phyloP scores from a whole-genome alignment of 352 stramenopile genomes.

The Aphanomyces invadans region DNA sequence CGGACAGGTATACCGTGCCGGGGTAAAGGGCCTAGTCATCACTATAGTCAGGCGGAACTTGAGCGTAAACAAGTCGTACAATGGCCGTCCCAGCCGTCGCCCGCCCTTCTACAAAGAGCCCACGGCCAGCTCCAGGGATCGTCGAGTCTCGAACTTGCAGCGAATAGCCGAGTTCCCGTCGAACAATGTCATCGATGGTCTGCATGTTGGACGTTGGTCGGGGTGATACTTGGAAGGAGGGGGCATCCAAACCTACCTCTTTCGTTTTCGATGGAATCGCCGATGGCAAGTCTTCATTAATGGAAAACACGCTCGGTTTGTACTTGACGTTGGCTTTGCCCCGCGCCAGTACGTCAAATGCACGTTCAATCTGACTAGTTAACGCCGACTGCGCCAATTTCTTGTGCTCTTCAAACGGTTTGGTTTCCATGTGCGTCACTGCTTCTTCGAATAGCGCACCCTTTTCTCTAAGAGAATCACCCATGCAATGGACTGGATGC shows the following conservation, averaged over 20 bases:
- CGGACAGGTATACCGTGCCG: slow-evolving; percentile 70
- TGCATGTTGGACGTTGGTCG: slow-evolving; percentile 18
- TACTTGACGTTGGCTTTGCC: neutral
- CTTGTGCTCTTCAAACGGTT: slow-evolving; percentile 79
- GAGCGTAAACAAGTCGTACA: slow-evolving; percentile 30
- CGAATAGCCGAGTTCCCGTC: slow-evolving; percentile 57
- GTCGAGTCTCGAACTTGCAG: slow-evolving; percentile 62
- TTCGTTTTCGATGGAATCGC: slow-evolving; percentile 28
- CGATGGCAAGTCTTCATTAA: slow-evolving; percentile 34
- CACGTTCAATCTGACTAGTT: slow-evolving; percentile 32
- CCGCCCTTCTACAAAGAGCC: slow-evolving; percentile 57
- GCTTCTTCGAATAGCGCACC: slow-evolving; percentile 68
- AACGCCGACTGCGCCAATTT: slow-evolving; percentile 58
- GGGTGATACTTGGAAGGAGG: no score
- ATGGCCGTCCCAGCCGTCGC: slow-evolving; percentile 62
- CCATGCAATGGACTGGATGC: no score
- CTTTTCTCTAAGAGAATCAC: slow-evolving; percentile 58
- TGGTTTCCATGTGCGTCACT: slow-evolving; percentile 55
- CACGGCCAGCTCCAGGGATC: slow-evolving; percentile 50
- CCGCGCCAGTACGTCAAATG: slow-evolving; percentile 8
- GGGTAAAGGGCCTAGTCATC: slow-evolving; percentile 30
- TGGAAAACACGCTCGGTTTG: slow-evolving; percentile 35
- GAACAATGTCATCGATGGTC: slow-evolving; percentile 38
- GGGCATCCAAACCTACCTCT: no score
- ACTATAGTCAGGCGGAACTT: neutral